A percentile compares a stretch with the other conserved stretches of the same genome.
Evolutionary conservation across 208 protist species (phyloP).

Genomic region (Leishmania amazonensis): DNA sequence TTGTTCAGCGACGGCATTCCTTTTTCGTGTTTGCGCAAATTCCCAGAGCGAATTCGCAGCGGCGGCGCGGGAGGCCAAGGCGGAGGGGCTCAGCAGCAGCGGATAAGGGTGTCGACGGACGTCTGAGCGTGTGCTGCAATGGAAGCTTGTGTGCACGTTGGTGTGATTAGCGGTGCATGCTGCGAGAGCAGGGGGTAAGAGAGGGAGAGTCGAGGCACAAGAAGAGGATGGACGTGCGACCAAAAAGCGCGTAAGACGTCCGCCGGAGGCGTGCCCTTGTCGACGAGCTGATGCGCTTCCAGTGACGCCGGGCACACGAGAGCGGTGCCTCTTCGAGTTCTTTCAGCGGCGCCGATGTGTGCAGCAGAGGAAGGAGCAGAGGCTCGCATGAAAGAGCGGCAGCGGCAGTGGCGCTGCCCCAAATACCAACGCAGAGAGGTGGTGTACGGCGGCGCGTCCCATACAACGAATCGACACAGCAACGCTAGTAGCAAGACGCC

Average conservation of each 20-base stretch:
- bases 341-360: not conserved
- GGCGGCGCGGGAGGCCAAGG: not conserved
- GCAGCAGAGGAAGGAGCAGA: not conserved
- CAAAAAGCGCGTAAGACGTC: not conserved
- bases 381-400: not conserved
- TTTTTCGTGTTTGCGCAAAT: not conserved
- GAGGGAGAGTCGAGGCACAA: not conserved
- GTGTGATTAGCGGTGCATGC: not conserved
- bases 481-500: not conserved
- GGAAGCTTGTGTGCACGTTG: not conserved
- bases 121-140: not conserved
- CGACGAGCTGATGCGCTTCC: not conserved
- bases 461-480: not conserved
- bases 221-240: not conserved
- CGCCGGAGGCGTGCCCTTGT: not conserved
- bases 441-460: not conserved
- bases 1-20: constrained; percentile 58
- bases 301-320: not conserved
- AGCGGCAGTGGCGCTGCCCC: not conserved
- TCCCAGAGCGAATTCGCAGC: not conserved
- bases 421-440: not conserved
- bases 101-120: not conserved
- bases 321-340: not conserved
- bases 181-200: not conserved
- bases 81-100: not conserved